A percentile compares a stretch with the other conserved stretches of the same genome.
These are phyloP conservation scores for Puccinia triticina DNA, from an alignment of 1,284 basidiomycete genomes.

Conservation along the genomic window DNA sequence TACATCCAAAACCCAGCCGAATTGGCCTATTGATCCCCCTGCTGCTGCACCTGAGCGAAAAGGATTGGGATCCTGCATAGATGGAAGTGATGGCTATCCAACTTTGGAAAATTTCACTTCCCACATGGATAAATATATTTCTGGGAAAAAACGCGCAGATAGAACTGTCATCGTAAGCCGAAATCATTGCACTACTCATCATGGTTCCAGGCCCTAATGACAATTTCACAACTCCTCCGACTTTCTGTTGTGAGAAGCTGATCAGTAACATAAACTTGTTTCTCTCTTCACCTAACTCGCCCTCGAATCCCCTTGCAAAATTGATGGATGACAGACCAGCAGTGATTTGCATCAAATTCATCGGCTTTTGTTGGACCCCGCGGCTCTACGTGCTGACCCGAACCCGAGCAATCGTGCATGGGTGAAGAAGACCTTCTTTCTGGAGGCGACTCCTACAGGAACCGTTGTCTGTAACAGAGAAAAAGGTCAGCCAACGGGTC, in stretches of 20 bases:
- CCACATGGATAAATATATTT: constrained; percentile 36
- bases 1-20: not conserved
- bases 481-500: constrained; percentile 19
- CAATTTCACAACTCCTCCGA: no score
- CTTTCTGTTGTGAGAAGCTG: no score
- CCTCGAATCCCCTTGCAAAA: not conserved
- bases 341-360: constrained; percentile 36
- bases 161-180: constrained; percentile 33
- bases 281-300: not conserved
- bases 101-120: constrained; percentile 32
- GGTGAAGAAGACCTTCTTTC: constrained; percentile 40
- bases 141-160: constrained; percentile 38
- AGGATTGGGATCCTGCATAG: constrained; percentile 17
- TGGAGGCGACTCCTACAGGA: constrained; percentile 18
- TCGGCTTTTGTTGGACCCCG: constrained; percentile 23
- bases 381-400: constrained; percentile 26
- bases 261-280: no score
- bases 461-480: constrained; percentile 34
- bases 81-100: constrained; percentile 39
- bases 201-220: no score
- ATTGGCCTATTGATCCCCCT: not conserved
- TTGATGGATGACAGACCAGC: constrained; percentile 14
- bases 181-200: not conserved
- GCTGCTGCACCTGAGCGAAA: not conserved
- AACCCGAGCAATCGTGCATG: constrained; percentile 27